These are phyloP conservation scores for Neurospora sp. DNA, from an alignment of 495 filamentous ascomycete species.

Conservation along the genomic window DNA sequence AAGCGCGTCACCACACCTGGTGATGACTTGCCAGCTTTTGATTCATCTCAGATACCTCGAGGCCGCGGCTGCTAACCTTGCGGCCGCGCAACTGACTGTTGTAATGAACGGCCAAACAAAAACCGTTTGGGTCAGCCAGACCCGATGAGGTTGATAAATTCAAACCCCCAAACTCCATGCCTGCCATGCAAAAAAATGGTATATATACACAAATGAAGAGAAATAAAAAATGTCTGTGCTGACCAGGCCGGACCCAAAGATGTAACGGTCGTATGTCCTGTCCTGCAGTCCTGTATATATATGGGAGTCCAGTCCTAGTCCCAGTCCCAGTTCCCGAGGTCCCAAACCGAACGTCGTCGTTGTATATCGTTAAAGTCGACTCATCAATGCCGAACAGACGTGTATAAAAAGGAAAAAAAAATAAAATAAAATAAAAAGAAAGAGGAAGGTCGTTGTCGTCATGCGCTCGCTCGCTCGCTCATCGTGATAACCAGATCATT, in stretches of 20 bases:
- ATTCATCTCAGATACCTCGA: neutral
- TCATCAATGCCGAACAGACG: neutral
- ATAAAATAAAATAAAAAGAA: neutral
- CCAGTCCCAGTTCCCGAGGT: neutral
- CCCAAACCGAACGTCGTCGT: neutral
- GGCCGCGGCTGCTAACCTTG: neutral
- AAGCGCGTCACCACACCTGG: neutral
- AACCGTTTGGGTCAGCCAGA: neutral
- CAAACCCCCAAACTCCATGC: neutral
- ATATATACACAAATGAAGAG: neutral
- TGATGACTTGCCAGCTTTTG: neutral
- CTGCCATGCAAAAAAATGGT: neutral
- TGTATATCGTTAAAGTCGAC: neutral
- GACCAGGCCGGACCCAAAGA: neutral
- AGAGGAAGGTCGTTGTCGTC: neutral
- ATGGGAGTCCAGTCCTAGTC: neutral
- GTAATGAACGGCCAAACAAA: neutral
- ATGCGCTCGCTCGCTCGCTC: neutral
- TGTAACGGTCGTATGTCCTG: neutral
- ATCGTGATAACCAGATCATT: neutral
- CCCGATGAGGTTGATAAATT: neutral
- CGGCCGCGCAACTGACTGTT: neutral
- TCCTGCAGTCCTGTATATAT: neutral
- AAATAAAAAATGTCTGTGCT: neutral
- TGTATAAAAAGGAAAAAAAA: neutral